Evolutionary conservation across 2,329 filamentous ascomycete species (phyloP).

Genomic region (Bisporella sp.): DNA sequence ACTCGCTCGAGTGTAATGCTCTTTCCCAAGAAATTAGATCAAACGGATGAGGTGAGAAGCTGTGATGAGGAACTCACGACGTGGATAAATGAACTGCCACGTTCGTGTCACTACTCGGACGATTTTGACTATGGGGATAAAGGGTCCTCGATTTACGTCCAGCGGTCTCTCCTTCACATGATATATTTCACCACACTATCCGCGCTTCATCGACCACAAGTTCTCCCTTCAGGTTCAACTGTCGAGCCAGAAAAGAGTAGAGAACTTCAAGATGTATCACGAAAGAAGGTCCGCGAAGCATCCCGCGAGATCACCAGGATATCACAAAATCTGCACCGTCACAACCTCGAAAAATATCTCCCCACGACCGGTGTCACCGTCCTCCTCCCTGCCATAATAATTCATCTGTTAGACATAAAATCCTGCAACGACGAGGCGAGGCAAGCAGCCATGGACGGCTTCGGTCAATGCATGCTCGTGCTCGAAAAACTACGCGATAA

Average conservation of each 20-base stretch:
- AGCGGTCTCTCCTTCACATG: constrained; percentile 86
- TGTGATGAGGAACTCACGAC: constrained; percentile 74
- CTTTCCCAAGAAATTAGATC: constrained; percentile 79
- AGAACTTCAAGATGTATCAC: constrained; percentile 75
- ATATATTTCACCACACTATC: constrained; percentile 89
- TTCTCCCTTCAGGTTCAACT: constrained; percentile 64
- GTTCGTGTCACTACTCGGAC: constrained; percentile 62
- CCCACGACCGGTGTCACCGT: constrained; percentile 89
- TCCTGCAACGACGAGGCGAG: constrained; percentile 67
- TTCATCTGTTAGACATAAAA: constrained; percentile 89
- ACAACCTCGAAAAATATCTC: constrained; percentile 69
- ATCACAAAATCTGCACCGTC: constrained; percentile 65
- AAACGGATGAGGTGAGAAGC: constrained; percentile 67
- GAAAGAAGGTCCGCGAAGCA: constrained; percentile 74
- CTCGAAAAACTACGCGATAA: constrained; percentile 82
- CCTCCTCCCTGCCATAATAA: constrained; percentile 86
- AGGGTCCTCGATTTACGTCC: constrained; percentile 53
- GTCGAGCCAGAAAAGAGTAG: constrained; percentile 45
- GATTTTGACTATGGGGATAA: constrained; percentile 50
- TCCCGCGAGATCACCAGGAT: constrained; percentile 82
- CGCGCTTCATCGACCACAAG: constrained; percentile 84
- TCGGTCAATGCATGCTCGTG: constrained; percentile 88
- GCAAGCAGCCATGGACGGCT: constrained; percentile 68
- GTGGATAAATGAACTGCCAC: constrained; percentile 69
- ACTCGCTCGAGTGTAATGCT: constrained; percentile 76